A percentile compares a stretch with the other conserved stretches of the same genome.
phyloP scores from a whole-genome alignment of 768 basidiomycete species.

The Rhizopogon sp. region DNA sequence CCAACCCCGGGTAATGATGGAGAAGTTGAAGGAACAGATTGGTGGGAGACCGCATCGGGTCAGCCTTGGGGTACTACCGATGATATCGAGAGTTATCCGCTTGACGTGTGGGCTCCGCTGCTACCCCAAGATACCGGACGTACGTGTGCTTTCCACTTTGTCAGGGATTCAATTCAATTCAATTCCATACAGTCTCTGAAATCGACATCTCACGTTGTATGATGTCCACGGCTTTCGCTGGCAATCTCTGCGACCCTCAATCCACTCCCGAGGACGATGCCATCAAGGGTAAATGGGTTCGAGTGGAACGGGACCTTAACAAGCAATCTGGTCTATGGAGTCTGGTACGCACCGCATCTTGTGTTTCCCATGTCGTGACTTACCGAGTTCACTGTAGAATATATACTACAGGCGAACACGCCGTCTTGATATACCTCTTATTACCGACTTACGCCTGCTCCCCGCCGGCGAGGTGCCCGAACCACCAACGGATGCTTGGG shows the following conservation, averaged over 20 bases:
- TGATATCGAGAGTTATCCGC: conserved; percentile 66
- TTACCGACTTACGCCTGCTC: conserved; percentile 69
- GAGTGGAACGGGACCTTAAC: conserved; percentile 80
- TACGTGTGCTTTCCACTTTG: conserved; percentile 30
- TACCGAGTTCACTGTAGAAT: conserved; percentile 31
- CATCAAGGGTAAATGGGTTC: conserved; percentile 84
- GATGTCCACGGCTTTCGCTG: conserved; percentile 51
- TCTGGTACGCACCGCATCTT: conserved; percentile 40
- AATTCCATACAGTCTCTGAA: conserved; percentile 54
- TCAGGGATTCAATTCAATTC: not conserved
- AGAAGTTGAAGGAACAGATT: conserved; percentile 41
- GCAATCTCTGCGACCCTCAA: conserved; percentile 61
- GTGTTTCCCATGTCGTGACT: conserved; percentile 1
- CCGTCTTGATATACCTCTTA: conserved; percentile 73
- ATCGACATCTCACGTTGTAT: conserved; percentile 68
- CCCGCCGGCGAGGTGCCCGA: conserved; percentile 48
- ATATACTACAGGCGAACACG: conserved; percentile 85
- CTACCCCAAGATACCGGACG: conserved; percentile 72
- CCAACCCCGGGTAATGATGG: conserved; percentile 10
- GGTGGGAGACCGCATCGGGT: conserved; percentile 57
- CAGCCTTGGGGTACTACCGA: conserved; percentile 28
- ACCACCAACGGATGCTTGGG: conserved; percentile 50
- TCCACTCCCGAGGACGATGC: conserved; percentile 71
- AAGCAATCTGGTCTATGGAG: conserved; percentile 52
- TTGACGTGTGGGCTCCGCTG: conserved; percentile 77